A percentile compares a stretch with the other conserved stretches of the same genome.
phyloP scores from a whole-genome alignment of 176 grass and related monocot genomes.

The Eleusine coracana region DNA sequence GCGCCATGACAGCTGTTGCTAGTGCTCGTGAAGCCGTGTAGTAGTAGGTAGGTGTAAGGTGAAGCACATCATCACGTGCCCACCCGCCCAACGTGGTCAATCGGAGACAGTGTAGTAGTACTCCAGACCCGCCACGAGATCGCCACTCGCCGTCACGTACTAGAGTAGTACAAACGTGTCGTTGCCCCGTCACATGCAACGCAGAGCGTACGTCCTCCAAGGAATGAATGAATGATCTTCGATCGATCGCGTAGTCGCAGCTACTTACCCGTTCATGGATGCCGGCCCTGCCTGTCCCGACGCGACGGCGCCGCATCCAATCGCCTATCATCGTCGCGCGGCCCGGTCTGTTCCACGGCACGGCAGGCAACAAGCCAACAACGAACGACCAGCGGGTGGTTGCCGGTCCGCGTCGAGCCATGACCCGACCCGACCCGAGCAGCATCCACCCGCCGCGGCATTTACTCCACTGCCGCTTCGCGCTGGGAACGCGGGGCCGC shows the following conservation, averaged over 20 bases:
- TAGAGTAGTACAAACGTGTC: neutral
- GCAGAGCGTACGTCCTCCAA: neutral
- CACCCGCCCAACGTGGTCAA: neutral
- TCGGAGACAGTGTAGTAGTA: neutral
- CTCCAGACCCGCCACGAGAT: too few species aligned
- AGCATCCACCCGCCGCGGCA: neutral
- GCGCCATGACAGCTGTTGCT: neutral
- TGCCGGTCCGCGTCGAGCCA: neutral
- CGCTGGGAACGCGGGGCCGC: neutral
- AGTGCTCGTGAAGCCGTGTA: too few species aligned
- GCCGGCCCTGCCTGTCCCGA: neutral
- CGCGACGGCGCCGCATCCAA: neutral
- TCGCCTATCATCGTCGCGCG: neutral
- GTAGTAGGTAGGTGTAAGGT: too few species aligned
- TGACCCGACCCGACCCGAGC: too few species aligned
- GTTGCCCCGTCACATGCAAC: neutral
- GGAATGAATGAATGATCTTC: neutral
- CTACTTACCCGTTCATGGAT: neutral
- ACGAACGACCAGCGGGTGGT: neutral
- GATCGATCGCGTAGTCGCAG: neutral
- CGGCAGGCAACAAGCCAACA: neutral
- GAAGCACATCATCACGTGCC: neutral
- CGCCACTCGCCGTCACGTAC: neutral
- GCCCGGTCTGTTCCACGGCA: neutral
- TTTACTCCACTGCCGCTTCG: neutral